Conservation (phyloP, 345 rosid genomes). For the Acer negundo region DNA sequence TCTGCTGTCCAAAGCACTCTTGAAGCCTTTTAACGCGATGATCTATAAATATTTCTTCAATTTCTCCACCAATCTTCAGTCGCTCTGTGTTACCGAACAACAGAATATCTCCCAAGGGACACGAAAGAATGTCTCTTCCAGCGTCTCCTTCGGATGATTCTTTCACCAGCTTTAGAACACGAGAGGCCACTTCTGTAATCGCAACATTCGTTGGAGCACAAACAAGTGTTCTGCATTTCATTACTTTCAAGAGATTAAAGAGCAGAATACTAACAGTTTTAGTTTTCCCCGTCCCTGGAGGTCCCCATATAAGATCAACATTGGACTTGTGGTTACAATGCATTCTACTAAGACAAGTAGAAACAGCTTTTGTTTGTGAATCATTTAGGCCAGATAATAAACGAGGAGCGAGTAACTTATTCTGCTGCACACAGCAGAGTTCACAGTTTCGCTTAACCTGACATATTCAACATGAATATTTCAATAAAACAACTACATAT, state of each 20-base stretch:
- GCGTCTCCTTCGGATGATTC: conserved; percentile 16
- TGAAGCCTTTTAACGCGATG: conserved; percentile 33
- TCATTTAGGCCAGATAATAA: conserved; percentile 30
- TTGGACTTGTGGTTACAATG: conserved; percentile 32
- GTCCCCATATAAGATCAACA: conserved; percentile 57
- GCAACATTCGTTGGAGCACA: conserved; percentile 61
- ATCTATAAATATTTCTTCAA: conserved; percentile 42
- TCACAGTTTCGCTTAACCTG: conserved; percentile 35
- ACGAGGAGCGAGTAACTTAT: neutral
- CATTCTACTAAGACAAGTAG: conserved; percentile 28
- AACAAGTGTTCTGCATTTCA: conserved; percentile 41
- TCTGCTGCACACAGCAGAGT: neutral
- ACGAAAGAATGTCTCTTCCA: conserved; percentile 9
- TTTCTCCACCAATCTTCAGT: conserved; percentile 29
- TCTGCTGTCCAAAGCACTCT: conserved; percentile 23
- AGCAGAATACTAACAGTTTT: conserved; percentile 39
- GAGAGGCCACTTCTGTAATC: conserved; percentile 40
- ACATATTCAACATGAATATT: conserved; percentile 3
- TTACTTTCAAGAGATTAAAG: conserved; percentile 26
- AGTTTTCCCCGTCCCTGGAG: conserved; percentile 67
- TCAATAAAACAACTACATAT: neutral
- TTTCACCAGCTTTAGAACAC: conserved; percentile 42
- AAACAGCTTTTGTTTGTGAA: conserved; percentile 35
- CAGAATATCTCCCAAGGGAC: conserved; percentile 37
- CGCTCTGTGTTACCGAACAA: conserved; percentile 44